These are phyloP conservation scores for Didymella glomerata DNA, from an alignment of 2,329 filamentous ascomycete species.

Conservation along the genomic window DNA sequence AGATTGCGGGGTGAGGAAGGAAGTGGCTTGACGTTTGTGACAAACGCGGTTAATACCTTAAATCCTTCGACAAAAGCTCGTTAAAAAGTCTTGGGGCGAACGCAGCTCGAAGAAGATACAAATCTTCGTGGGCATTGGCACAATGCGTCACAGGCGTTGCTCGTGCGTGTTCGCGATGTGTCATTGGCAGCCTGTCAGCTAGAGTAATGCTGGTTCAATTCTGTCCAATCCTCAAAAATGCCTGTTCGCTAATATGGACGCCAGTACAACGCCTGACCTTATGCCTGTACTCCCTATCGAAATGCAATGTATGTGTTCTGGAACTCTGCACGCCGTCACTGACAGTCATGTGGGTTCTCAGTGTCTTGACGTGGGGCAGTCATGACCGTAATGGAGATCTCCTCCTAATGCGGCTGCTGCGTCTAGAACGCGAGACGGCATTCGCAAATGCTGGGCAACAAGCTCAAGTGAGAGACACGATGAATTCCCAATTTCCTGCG, in stretches of 20 bases:
- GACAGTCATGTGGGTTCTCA: background rate
- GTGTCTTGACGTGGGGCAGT: background rate
- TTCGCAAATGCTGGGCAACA: background rate
- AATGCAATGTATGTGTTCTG: slow-evolving; percentile 23
- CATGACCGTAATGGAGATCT: background rate
- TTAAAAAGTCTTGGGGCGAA: background rate
- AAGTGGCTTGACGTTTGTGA: background rate
- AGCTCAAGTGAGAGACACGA: slow-evolving; percentile 37
- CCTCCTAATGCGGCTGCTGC: background rate
- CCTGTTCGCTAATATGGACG: slow-evolving; percentile 28
- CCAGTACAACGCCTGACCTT: slow-evolving; percentile 26
- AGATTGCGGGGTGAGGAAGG: background rate
- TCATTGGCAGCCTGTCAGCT: background rate
- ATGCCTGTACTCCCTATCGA: slow-evolving; percentile 20
- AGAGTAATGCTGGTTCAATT: slow-evolving; percentile 9
- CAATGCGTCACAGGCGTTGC: background rate
- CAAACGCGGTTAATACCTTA: background rate
- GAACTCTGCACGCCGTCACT: background rate
- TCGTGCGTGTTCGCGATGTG: background rate
- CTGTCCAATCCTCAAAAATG: slow-evolving; percentile 15
- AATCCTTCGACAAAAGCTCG: background rate
- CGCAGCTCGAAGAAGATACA: background rate
- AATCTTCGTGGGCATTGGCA: background rate
- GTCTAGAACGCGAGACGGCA: background rate
- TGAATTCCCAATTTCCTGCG: slow-evolving; percentile 46